phyloP scores from a whole-genome alignment of 192 early-diverging fungal genomes.

The Coemansia sp. region DNA sequence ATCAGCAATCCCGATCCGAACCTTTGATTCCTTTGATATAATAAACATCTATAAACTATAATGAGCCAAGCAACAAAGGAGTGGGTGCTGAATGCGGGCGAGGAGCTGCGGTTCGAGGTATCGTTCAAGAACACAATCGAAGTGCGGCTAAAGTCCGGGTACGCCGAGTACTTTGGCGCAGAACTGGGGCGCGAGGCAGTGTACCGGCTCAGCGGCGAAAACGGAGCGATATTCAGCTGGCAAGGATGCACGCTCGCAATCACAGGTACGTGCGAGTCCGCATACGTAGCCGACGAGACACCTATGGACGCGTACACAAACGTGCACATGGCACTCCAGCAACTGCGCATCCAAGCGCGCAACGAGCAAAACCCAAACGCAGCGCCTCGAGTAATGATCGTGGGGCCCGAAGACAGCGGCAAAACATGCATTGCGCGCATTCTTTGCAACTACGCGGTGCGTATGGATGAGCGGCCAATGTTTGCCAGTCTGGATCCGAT shows the following conservation, averaged over 20 bases:
- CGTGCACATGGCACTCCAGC: slow-evolving; percentile 84
- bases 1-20: no score
- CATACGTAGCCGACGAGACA: slow-evolving; percentile 93
- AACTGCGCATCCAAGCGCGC: slow-evolving; percentile 56
- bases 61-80: slow-evolving; percentile 40
- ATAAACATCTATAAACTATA: background rate
- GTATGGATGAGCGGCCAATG: slow-evolving; percentile 70
- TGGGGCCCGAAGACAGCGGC: slow-evolving; percentile 90
- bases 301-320: slow-evolving; percentile 91
- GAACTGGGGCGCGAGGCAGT: slow-evolving; percentile 79
- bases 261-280: slow-evolving; percentile 67
- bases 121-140: slow-evolving; percentile 62
- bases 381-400: slow-evolving; percentile 72
- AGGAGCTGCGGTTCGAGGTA: slow-evolving; percentile 93
- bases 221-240: slow-evolving; percentile 91
- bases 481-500: slow-evolving; percentile 85
- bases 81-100: slow-evolving; percentile 71
- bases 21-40: no score
- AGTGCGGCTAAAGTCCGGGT: slow-evolving; percentile 66
- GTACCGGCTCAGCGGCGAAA: slow-evolving; percentile 81
- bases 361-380: background rate
- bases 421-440: slow-evolving; percentile 87
- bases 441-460: slow-evolving; percentile 83
- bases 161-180: slow-evolving; percentile 92
- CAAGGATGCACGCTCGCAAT: slow-evolving; percentile 76